Evolutionary conservation across 2,329 filamentous ascomycete genomes (phyloP).

Genomic region (Pseudogymnoascus sp.): DNA sequence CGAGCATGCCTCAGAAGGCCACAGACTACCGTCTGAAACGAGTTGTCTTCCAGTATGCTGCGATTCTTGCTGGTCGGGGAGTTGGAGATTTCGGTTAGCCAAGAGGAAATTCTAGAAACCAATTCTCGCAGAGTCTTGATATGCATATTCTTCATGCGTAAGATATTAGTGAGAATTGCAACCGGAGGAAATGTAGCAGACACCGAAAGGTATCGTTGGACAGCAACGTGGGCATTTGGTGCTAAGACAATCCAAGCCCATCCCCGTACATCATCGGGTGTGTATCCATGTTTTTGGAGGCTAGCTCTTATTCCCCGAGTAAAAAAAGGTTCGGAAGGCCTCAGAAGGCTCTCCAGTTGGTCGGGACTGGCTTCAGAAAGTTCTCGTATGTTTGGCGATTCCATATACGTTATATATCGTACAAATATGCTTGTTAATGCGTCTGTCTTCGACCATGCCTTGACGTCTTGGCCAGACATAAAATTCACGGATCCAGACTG

Average conservation of each 20-base stretch:
- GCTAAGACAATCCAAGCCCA: conserved; percentile 25
- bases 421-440: not conserved
- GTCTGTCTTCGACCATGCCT: not conserved
- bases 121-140: conserved; percentile 16
- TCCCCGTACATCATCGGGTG: conserved; percentile 19
- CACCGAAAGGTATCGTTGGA: conserved; percentile 19
- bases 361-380: not conserved
- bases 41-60: conserved; percentile 12
- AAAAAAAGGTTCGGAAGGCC: not conserved
- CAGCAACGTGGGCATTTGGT: conserved; percentile 17
- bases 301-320: not conserved
- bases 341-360: not conserved
- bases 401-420: not conserved
- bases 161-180: conserved; percentile 21
- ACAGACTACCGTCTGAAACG: conserved; percentile 18
- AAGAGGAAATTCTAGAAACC: not conserved
- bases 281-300: conserved; percentile 16
- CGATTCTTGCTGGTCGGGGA: not conserved
- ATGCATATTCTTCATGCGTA: conserved; percentile 18
- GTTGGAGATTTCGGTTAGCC: not conserved
- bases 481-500: not conserved
- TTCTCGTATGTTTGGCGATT: not conserved
- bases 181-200: conserved; percentile 18
- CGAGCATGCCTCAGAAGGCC: conserved; percentile 24
- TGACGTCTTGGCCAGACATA: not conserved